A percentile compares a stretch with the other conserved stretches of the same genome.
These are phyloP conservation scores for Carex pumila DNA, from an alignment of 176 grass and related monocot species.

Conservation along the genomic window DNA sequence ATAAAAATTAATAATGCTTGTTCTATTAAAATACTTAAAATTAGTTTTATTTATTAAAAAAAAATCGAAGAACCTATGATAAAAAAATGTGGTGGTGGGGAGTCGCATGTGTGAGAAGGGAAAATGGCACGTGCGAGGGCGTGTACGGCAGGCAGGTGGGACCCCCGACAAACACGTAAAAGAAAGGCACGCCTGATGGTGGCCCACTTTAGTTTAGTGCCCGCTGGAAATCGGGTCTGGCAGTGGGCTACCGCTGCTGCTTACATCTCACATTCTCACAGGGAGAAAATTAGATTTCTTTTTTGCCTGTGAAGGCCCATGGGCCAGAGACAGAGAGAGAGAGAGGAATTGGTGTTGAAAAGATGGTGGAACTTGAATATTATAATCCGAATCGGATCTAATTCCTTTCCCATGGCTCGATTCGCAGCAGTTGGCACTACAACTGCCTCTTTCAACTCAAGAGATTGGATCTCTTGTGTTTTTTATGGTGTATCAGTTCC, in stretches of 20 bases:
- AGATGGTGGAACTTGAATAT: slow-evolving; percentile 10
- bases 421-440: not conserved
- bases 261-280: not conserved
- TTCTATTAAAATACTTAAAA: no score
- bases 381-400: slow-evolving; percentile 4
- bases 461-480: not conserved
- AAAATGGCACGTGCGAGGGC: slow-evolving; percentile 11
- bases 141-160: not conserved
- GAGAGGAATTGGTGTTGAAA: not conserved
- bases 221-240: not conserved
- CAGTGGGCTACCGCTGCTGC: not conserved
- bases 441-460: not conserved
- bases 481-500: not conserved
- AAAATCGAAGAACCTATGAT: not conserved
- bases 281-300: not conserved
- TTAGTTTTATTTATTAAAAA: no score
- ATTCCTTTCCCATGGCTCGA: not conserved
- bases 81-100: not conserved
- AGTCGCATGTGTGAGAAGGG: not conserved
- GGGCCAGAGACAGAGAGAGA: not conserved
- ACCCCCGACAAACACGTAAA: slow-evolving; percentile 13
- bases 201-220: slow-evolving; percentile 4
- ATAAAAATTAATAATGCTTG: no score
- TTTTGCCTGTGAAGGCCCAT: slow-evolving; percentile 9
- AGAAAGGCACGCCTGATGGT: slow-evolving; percentile 15